Conservation (phyloP, 2,329 filamentous ascomycete species). For the Hypoxylon sp. region DNA sequence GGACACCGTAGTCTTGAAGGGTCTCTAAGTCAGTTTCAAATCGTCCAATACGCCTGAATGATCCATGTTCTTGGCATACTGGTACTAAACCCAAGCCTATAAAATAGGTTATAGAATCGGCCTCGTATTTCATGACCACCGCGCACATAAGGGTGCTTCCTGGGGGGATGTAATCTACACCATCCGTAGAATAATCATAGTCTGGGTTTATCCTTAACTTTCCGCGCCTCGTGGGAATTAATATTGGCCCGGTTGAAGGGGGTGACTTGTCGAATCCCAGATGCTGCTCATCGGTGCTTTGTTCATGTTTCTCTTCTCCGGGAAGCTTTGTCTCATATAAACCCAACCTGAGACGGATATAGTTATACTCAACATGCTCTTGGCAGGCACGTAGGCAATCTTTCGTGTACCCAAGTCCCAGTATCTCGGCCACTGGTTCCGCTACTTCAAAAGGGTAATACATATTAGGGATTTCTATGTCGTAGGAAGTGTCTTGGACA, state of each 20-base stretch:
- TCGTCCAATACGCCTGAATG: no score
- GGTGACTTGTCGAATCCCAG: background rate
- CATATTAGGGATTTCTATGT: no score
- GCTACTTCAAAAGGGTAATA: background rate
- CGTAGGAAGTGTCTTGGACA: constrained; percentile 4
- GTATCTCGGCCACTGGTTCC: background rate
- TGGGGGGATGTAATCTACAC: background rate
- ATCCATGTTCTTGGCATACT: background rate
- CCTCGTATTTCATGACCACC: background rate
- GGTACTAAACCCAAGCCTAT: background rate
- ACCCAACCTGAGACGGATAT: background rate
- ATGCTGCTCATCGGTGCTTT: background rate
- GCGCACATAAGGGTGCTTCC: background rate
- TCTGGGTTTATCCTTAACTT: background rate
- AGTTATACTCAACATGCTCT: constrained; percentile 7
- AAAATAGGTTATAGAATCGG: background rate
- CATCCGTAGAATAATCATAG: constrained; percentile 4
- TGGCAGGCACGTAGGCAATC: background rate
- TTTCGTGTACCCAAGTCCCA: background rate
- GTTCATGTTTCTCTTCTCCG: background rate
- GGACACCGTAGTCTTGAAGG: no score
- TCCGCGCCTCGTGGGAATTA: no score
- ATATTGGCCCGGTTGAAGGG: no score
- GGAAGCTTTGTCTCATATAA: background rate
- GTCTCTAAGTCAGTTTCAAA: no score